Evolutionary conservation across 352 stramenopile species (phyloP).

Genomic region (Phytophthora idaei): DNA sequence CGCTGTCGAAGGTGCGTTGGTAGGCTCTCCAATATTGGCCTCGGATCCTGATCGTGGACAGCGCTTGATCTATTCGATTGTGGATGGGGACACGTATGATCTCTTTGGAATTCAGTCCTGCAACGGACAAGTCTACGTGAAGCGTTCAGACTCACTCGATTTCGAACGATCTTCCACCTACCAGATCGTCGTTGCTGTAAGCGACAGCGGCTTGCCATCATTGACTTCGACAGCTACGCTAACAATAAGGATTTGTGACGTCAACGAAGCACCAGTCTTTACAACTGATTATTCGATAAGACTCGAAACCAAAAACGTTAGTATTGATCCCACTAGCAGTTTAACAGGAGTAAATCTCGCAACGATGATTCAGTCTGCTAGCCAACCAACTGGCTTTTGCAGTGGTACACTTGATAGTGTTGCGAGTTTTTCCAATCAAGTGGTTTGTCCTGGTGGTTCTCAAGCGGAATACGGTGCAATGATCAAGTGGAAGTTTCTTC

Average conservation of each 20-base stretch:
- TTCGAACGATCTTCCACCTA: slow-evolving; percentile 37
- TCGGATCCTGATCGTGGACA: slow-evolving; percentile 31
- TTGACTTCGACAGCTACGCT: slow-evolving; percentile 35
- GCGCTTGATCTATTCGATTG: slow-evolving; percentile 31
- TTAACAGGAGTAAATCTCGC: slow-evolving; percentile 17
- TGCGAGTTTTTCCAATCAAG: slow-evolving; percentile 5
- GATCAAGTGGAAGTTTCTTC: slow-evolving; percentile 26
- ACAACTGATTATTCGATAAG: slow-evolving; percentile 30
- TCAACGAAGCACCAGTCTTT: slow-evolving; percentile 53
- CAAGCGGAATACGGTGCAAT: slow-evolving; percentile 14
- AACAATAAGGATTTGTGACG: slow-evolving; percentile 38
- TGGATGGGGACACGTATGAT: slow-evolving; percentile 25
- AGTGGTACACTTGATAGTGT: slow-evolving; percentile 10
- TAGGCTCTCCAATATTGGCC: slow-evolving; percentile 25
- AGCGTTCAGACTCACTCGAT: slow-evolving; percentile 41
- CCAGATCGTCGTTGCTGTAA: slow-evolving; percentile 38
- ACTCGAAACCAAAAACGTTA: slow-evolving; percentile 15
- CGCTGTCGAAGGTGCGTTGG: slow-evolving; percentile 8
- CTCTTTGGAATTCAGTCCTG: slow-evolving; percentile 56
- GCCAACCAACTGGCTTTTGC: slow-evolving; percentile 15
- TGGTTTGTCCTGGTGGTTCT: slow-evolving; percentile 5
- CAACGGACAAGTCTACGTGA: slow-evolving; percentile 58
- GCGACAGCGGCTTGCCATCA: slow-evolving; percentile 45
- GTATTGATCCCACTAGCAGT: not conserved
- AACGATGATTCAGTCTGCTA: slow-evolving; percentile 17